Evolutionary conservation across 2,329 filamentous ascomycete genomes (phyloP).

Genomic region (Cercospora beticola): DNA sequence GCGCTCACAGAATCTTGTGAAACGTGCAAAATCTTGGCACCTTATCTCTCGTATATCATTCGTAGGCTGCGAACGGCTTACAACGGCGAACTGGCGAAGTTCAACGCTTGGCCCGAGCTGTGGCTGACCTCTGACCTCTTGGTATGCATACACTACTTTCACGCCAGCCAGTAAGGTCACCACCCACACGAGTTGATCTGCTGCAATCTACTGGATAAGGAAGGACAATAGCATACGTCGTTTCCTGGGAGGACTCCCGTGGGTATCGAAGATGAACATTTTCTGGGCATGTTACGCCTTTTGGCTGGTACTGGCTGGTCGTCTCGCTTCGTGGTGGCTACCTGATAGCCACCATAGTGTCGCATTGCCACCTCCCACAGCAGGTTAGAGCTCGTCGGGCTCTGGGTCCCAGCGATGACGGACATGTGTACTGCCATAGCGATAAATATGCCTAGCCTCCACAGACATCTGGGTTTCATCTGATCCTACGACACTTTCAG

Average conservation of each 20-base stretch:
- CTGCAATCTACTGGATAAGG: conserved; percentile 2
- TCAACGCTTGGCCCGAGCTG: not conserved
- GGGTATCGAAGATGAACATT: not conserved
- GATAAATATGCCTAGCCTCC: not conserved
- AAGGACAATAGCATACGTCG: not conserved
- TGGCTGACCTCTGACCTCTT: not conserved
- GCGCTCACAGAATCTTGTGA: not conserved
- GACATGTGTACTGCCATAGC: not conserved
- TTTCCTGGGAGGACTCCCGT: not conserved
- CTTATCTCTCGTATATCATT: conserved; percentile 2
- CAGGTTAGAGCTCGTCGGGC: not conserved
- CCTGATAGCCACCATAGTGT: conserved; percentile 1
- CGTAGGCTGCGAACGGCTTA: not conserved
- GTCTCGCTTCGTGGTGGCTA: not conserved
- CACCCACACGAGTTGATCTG: not conserved
- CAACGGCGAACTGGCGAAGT: conserved; percentile 3
- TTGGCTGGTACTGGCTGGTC: not conserved
- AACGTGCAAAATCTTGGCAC: not conserved
- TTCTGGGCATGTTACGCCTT: not conserved
- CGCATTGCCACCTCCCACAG: conserved; percentile 2
- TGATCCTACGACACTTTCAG: not conserved
- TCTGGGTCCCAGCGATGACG: not conserved
- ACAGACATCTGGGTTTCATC: not conserved
- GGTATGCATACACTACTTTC: conserved; percentile 4
- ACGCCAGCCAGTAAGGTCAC: not conserved